Evolutionary conservation across 2,329 filamentous ascomycete genomes (phyloP).

Genomic region (Chaetomium olivaceum): DNA sequence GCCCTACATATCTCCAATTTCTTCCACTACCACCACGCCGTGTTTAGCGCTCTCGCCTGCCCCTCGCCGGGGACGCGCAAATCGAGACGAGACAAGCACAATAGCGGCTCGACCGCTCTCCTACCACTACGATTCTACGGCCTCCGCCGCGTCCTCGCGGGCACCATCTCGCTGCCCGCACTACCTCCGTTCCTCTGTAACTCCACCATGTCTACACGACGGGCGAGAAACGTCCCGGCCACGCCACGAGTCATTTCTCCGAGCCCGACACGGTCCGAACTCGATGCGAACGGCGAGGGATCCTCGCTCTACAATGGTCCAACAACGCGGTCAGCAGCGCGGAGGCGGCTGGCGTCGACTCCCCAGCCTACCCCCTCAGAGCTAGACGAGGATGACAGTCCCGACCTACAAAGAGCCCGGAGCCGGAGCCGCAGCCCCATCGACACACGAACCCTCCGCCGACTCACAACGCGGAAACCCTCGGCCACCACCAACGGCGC

Average conservation of each 20-base stretch:
- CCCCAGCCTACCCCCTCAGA: constrained; percentile 63
- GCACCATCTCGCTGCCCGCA: constrained; percentile 56
- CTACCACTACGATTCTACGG: constrained; percentile 52
- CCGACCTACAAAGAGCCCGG: constrained; percentile 62
- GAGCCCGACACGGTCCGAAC: constrained; percentile 71
- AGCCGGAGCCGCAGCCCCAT: constrained; percentile 72
- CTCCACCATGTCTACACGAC: constrained; percentile 54
- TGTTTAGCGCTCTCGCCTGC: constrained; percentile 25
- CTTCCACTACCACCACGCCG: constrained; percentile 38
- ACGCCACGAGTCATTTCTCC: constrained; percentile 89
- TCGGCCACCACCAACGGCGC: constrained; percentile 29
- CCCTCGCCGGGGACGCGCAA: constrained; percentile 37
- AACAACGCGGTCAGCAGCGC: constrained; percentile 72
- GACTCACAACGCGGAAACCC: constrained; percentile 47
- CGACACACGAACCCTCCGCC: constrained; percentile 51
- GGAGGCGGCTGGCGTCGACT: constrained; percentile 54
- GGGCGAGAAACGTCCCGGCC: constrained; percentile 62
- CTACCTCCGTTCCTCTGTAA: constrained; percentile 61
- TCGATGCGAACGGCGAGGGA: constrained; percentile 53
- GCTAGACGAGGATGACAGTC: constrained; percentile 52
- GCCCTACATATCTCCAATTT: constrained; percentile 40
- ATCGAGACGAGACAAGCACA: constrained; percentile 54
- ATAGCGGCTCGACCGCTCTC: constrained; percentile 42
- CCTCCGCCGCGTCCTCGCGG: constrained; percentile 54
- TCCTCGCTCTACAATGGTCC: constrained; percentile 64